Evolutionary conservation across 306 rosid species (phyloP), one percentile per base, ranked within the genome.

Genomic region (Spatholobus suberectus): DNA sequence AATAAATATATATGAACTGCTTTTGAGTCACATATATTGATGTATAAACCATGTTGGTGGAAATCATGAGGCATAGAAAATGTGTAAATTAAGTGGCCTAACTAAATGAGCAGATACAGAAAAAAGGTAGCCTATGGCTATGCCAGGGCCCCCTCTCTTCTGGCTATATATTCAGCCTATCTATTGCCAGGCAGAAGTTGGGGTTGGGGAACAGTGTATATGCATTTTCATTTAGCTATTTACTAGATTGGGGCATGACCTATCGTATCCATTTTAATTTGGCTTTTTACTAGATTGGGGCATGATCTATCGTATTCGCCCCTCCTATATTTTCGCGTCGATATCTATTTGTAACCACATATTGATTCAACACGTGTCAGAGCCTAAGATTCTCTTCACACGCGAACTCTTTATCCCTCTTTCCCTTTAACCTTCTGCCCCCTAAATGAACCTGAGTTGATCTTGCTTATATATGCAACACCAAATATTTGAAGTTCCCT

Each of bases 311-410:
- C 81, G 17, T 43, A 24, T 41, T 54, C 83, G 14, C 24, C 61
- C 26, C 29, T 49, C 79, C 46, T n/a, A 20, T 49, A 40, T 38
- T 52, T 83, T 57, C 57, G 49, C 13, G 43, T 79, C 21, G 21
- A 65, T 65, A 54, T 41, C 43, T 6, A n/a, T 52, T 79, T 67
- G 18, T 35, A 65, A 13, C 44, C 76, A 71, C 1, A 32, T 10
- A 43, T 43, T 57, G 4, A 10, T 40, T 77, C 82, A 21, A 65
- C 76, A 51, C 66, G 44, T 81, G 83, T 41, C 72, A 73, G 59
- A 47, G 23, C 18, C 62, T 54, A 61, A 86, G 76, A 66, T 84
- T 84, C 83, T 43, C 62, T 71, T 55, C 55, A 43, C 86, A 76
- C 32, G 18, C 35, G 23, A 44, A 35, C 40, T 23, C 14, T 20